phyloP scores from a whole-genome alignment of 345 rosid species.

The Rubroshorea leprosula region DNA sequence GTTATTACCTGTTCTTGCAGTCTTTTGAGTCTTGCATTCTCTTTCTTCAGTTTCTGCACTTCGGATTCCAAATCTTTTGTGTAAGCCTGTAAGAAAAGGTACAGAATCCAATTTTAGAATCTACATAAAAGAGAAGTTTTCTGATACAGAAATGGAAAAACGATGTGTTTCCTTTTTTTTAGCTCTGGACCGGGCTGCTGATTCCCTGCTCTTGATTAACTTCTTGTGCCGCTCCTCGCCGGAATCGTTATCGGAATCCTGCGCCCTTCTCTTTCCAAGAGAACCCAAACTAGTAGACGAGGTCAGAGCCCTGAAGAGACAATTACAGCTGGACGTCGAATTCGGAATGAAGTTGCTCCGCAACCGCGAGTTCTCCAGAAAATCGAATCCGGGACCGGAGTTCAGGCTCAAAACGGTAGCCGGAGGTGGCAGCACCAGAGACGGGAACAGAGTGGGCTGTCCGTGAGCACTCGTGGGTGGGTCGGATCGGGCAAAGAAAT shows the following conservation, averaged over 20 bases:
- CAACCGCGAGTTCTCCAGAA: constrained; percentile 32
- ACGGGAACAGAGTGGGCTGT: constrained; percentile 10
- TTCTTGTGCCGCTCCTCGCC: constrained; percentile 53
- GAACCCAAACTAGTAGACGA: constrained; percentile 26
- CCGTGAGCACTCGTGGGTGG: constrained; percentile 21
- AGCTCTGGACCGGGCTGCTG: constrained; percentile 86
- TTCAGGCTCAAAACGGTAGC: constrained; percentile 56
- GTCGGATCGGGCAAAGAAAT: constrained; percentile 50
- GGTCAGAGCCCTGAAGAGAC: constrained; percentile 32
- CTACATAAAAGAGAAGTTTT: too few relatives aligned
- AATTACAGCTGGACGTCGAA: constrained; percentile 23
- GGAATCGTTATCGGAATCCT: constrained; percentile 29
- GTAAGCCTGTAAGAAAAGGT: constrained; percentile 51
- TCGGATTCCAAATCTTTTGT: constrained; percentile 56
- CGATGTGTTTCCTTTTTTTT: constrained; percentile 54
- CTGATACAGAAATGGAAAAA: not conserved
- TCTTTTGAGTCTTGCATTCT: constrained; percentile 58
- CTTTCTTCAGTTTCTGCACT: constrained; percentile 44
- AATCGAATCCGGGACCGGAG: constrained; percentile 46
- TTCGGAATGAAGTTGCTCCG: constrained; percentile 25
- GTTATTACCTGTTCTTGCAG: constrained; percentile 57
- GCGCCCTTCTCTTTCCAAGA: constrained; percentile 42
- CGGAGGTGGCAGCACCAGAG: constrained; percentile 32
- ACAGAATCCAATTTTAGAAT: not conserved
- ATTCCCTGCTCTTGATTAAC: constrained; percentile 80